phyloP scores from a whole-genome alignment of 306 rosid genomes.

The Vicia sativa region DNA sequence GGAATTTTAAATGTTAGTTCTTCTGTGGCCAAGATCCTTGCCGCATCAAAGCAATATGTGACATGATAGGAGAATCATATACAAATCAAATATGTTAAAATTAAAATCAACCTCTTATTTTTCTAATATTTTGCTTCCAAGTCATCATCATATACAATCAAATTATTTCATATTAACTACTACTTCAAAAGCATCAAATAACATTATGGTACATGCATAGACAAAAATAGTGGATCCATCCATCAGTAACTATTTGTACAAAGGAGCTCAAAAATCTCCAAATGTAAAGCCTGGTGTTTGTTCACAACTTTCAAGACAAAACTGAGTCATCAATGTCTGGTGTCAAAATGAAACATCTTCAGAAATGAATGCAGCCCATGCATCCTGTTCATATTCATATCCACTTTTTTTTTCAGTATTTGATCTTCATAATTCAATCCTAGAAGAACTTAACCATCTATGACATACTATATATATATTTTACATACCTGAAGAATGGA shows the following conservation, averaged over 20 bases:
- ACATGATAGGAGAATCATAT: no score
- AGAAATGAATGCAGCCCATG: constrained; percentile 82
- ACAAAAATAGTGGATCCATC: constrained; percentile 35
- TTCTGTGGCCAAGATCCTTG: no score
- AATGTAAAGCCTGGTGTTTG: constrained; percentile 33
- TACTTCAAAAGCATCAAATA: constrained; percentile 43
- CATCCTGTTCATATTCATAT: constrained; percentile 59
- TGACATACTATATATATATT: not conserved
- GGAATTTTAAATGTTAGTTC: no score
- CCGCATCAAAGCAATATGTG: no score
- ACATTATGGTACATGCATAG: constrained; percentile 40
- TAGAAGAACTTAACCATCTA: not conserved
- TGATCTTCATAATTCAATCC: constrained; percentile 16
- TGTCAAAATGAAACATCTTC: constrained; percentile 60
- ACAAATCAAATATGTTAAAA: no score
- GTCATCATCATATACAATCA: constrained; percentile 40
- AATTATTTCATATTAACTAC: constrained; percentile 24
- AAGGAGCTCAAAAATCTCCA: constrained; percentile 34
- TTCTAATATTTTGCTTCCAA: constrained; percentile 34
- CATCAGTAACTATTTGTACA: constrained; percentile 46
- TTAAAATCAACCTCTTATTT: no score
- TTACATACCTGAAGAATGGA: constrained; percentile 77
- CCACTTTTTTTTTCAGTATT: constrained; percentile 1
- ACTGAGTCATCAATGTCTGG: constrained; percentile 35
- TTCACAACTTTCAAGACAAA: constrained; percentile 33